A percentile compares a stretch with the other conserved stretches of the same genome.
Conservation (phyloP, 1,284 basidiomycete species). For the Athelia sp. region DNA sequence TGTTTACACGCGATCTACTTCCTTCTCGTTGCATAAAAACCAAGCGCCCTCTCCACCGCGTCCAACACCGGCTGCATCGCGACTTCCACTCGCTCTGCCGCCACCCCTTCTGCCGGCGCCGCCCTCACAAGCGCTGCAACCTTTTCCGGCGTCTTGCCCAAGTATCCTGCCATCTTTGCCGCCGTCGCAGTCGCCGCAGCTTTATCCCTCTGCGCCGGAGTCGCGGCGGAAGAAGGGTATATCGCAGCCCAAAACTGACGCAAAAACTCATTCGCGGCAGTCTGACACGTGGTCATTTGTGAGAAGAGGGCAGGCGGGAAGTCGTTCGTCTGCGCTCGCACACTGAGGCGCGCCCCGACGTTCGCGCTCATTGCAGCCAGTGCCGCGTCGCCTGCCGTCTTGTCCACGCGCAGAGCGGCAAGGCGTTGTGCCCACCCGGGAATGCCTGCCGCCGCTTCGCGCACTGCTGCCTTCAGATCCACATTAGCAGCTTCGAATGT, state of each 20-base stretch:
- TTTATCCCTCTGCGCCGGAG: constrained; percentile 57
- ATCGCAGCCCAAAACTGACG: constrained; percentile 93
- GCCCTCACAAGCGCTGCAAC: constrained; percentile 69
- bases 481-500: no score
- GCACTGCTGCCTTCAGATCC: no score
- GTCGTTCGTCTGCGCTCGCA: constrained; percentile 43
- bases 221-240: constrained; percentile 71
- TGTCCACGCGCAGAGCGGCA: constrained; percentile 38
- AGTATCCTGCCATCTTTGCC: constrained; percentile 80
- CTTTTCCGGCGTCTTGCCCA: constrained; percentile 76
- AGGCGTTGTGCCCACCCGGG: constrained; percentile 40
- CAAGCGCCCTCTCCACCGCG: constrained; percentile 75
- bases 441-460: constrained; percentile 40
- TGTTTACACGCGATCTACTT: no score
- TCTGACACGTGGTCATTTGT: constrained; percentile 86
- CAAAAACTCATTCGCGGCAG: constrained; percentile 92
- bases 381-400: constrained; percentile 60
- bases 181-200: constrained; percentile 45
- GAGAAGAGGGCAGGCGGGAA: constrained; percentile 77
- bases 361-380: constrained; percentile 75
- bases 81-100: constrained; percentile 58
- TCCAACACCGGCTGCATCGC: constrained; percentile 77
- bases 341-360: constrained; percentile 45
- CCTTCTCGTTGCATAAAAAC: constrained; percentile 42
- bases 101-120: constrained; percentile 58